Evolutionary conservation across 371 early-diverging fungal species (phyloP), one percentile per base, ranked within the genome.

Genomic region (Coemansia sp.): DNA sequence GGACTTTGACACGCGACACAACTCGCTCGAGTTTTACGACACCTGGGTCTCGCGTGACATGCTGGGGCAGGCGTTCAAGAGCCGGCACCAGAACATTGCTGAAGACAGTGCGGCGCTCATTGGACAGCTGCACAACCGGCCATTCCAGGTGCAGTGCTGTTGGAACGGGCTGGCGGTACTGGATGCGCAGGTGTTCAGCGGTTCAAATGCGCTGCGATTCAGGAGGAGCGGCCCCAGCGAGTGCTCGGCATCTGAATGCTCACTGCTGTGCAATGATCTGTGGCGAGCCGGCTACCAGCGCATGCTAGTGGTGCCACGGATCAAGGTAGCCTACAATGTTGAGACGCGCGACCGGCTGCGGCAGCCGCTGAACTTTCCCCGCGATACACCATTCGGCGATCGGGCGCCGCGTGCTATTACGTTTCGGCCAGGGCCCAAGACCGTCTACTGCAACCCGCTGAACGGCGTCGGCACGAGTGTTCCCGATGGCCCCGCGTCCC

Each of bases 101-200:
- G 64, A 65, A 0, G 76, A 80, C 52, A 34, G 41, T 14, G 20
- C 31, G 8, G 66, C 68, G 36, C 57, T 58, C n/a, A 39, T 39
- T 2, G 55, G 58, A 4, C 67, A 76, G 30, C 10, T 50, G 14
- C 33, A 48, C 31, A 53, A 51, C 45, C 57, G 67, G 9, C 84
- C 83, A 7, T 70, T 75, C 48, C 81, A 84, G 55, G 80, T 70
- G 20, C 77, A 76, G 45, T 83, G 83, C 55, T 83, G 82, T 59
- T 83, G 83, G 84, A 84, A 84, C 59, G 83, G 83, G 36, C 52
- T 69, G 41, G 72, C 78, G 0, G 76, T 82, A 9, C 52, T 84
- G 5, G 71, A 79, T 48, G 59, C 84, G 4, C 52, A 10, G 0
- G 75, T 76, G 34, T 79, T 83, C 50, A 34, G 31, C 4, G 56